Base-by-base conservation (phyloP, 106 monocot genomes). In the Allium cepa region DNA sequence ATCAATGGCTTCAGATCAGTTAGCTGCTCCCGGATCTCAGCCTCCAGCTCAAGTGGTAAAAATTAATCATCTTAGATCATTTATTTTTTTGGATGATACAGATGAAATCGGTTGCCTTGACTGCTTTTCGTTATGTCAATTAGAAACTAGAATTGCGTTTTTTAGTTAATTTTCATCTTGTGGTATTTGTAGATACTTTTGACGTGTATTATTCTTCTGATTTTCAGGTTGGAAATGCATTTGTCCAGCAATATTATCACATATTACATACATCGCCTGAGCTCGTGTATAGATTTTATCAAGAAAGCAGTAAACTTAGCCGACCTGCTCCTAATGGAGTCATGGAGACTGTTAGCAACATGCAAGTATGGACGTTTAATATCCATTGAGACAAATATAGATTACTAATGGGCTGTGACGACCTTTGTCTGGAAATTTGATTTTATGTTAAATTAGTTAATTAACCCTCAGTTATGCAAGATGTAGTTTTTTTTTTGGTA, bases 161-260 rank as follows among this genome's bases (percentile, higher is more conserved):
- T 36, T 36, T 5, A 36, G 36, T 36, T 36, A 36, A 36, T 36
- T 4, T 36, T 36, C 26, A 36, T 36, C 36, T 4, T 5, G 36
- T 36, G 36, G 36, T 36, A 36, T 36, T 36, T 36, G 36, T 36
- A 0, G 36, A 36, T 36, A 36, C 36, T 36, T 2, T 46, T 11
- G 2, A 53, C 45, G 57, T 28, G 17, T 53, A 16, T 18, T 47
- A 48, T 26, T 53, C 11, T 50, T 62, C 60, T 61, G 36, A 36
- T 36, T 9, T n/a, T 26, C 60, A 88, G 88, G 81, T 88, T 2
- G 88, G 83, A n/a, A 76, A 83, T 53, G 78, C 81, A 8, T 88
- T 88, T 59, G 83, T 84, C 13, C 83, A 84, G 63, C 88, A 88
- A 67, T 88, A 81, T 50, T 88, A 84, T 36, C 81, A 71, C 10